Base-by-base conservation (phyloP, 2,329 filamentous ascomycete genomes). In the Zymoseptoria pseudotritici region DNA sequence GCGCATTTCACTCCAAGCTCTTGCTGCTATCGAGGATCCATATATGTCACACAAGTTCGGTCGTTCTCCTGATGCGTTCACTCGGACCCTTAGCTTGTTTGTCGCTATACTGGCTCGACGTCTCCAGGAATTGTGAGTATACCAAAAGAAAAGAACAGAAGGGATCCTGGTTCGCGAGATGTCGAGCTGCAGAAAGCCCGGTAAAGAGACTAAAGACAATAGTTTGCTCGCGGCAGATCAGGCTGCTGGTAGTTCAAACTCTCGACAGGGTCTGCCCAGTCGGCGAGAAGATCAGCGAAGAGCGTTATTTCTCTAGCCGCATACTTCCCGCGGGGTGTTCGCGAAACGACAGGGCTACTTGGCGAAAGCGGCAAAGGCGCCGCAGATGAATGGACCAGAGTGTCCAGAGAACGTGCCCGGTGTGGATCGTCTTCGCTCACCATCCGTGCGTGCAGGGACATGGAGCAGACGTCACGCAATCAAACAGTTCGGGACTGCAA, bases 1-100 rank as follows among this genome's bases (percentile, higher is more conserved):
- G 56, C 46, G 56, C 46, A 26, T 61, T 42, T 50, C 26, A 42
- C 24, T 31, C 29, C 56, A 24, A 53, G 53, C 20, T 52, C 11
- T 55, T n/a, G 36, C 36, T 17, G 36, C 36, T 46, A n/a, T 46
- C 36, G 36, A 11, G 36, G 36, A 7, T 46, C 36, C 36, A 46
- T 46, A 42, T 3, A n/a, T 46, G 36, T 46, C 13, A 6, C 6
- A n/a, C 3, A 46, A 46, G 3, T 46, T 11, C 36, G 36, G 13
- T n/a, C 36, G 36, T 46, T 46, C 36, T 29, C 8, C 26, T 29
- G 26, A 17, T n/a, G 36, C 36, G 36, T n/a, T n/a, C 36, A 46
- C 36, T 46, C 10, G 17, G 17, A 13, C 36, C 17, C 36, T 17
- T 46, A 29, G 11, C 36, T 46, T n/a, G 13, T 46, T 7, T 1